Evolutionary conservation across 1,284 basidiomycete species (phyloP).

Genomic region (Somion occarium): DNA sequence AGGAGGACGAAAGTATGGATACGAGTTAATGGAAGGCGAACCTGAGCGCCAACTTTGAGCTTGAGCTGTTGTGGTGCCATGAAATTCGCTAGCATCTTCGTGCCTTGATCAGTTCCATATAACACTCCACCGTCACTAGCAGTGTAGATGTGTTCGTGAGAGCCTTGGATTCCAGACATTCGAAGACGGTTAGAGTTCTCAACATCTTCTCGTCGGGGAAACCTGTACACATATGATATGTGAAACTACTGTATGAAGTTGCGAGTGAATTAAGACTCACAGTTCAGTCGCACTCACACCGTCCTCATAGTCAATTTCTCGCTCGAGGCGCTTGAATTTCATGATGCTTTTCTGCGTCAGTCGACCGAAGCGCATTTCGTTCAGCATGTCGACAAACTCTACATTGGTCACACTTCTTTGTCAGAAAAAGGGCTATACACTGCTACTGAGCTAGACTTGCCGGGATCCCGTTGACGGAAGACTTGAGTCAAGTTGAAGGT

Average conservation of each 20-base stretch:
- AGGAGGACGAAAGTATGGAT: neutral
- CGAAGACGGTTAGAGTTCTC: conserved; percentile 70
- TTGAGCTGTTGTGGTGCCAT: conserved; percentile 25
- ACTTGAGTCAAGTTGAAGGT: conserved; percentile 61
- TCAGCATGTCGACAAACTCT: conserved; percentile 89
- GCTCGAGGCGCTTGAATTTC: conserved; percentile 58
- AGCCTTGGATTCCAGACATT: conserved; percentile 35
- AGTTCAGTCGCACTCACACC: conserved; percentile 80
- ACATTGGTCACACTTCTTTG: conserved; percentile 6
- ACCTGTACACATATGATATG: conserved; percentile 14
- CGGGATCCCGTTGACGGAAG: conserved; percentile 63
- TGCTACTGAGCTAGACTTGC: conserved; percentile 29
- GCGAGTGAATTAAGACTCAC: conserved; percentile 48
- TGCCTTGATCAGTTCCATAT: conserved; percentile 34
- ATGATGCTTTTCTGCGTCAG: conserved; percentile 52
- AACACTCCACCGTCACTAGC: conserved; percentile 43
- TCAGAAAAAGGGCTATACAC: neutral
- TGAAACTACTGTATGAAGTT: neutral
- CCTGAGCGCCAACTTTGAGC: conserved; percentile 28
- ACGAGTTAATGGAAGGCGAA: conserved; percentile 3
- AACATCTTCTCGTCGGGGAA: conserved; percentile 83
- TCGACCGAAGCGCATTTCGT: conserved; percentile 87
- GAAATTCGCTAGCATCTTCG: conserved; percentile 33
- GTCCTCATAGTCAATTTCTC: conserved; percentile 60
- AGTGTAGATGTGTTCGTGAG: conserved; percentile 32